Evolutionary conservation across 768 basidiomycete genomes (phyloP).

Genomic region (Cyclocybe cylindracea): DNA sequence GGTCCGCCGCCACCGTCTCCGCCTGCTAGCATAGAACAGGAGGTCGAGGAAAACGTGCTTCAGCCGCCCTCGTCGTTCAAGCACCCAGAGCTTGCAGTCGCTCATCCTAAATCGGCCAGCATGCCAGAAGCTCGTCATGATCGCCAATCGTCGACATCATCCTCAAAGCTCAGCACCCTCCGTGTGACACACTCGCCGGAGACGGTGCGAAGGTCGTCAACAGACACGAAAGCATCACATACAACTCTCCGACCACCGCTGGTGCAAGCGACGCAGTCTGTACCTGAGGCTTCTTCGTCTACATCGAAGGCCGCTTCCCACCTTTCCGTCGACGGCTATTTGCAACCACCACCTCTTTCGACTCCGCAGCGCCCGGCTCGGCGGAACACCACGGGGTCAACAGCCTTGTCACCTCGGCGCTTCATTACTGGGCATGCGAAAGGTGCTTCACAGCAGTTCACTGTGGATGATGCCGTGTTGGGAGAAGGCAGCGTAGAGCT

Average conservation of each 20-base stretch:
- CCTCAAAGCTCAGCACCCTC: slow-evolving; percentile 1
- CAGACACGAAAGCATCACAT: slow-evolving; percentile 46
- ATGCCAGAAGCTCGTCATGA: background rate
- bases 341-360: slow-evolving; percentile 49
- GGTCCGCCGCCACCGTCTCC: slow-evolving; percentile 62
- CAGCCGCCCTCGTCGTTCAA: too few species aligned
- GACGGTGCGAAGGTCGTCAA: slow-evolving; percentile 48
- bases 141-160: background rate
- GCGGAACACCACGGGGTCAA: slow-evolving; percentile 73
- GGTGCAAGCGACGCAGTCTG: slow-evolving; percentile 9
- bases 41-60: slow-evolving; percentile 11
- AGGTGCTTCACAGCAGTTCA: slow-evolving; percentile 32
- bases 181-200: background rate
- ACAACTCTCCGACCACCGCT: slow-evolving; percentile 25
- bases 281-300: slow-evolving; percentile 17
- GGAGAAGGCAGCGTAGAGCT: slow-evolving; percentile 43
- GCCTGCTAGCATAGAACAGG: slow-evolving; percentile 34
- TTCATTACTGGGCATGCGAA: slow-evolving; percentile 17
- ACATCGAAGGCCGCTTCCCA: slow-evolving; percentile 18
- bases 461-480: slow-evolving; percentile 34
- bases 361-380: slow-evolving; percentile 45
- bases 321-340: slow-evolving; percentile 42
- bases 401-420: slow-evolving; percentile 21
- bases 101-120: too few species aligned
- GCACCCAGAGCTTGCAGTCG: too few species aligned